These are phyloP conservation scores for Medicago ruthenica DNA, from an alignment of 306 rosid species.

Conservation along the genomic window DNA sequence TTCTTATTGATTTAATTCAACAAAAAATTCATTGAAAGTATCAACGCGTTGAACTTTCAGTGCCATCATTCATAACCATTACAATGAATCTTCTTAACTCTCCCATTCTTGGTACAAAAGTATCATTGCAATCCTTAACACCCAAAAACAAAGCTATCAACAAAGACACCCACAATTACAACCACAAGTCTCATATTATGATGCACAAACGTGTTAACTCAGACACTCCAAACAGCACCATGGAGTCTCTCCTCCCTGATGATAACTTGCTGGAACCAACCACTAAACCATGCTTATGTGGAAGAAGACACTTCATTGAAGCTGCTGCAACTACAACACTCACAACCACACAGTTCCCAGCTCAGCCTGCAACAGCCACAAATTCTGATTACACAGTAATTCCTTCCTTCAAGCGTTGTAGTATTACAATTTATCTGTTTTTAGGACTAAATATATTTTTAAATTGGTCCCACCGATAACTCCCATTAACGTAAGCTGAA, in stretches of 20 bases:
- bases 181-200: neutral
- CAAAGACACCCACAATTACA: slow-evolving; percentile 7
- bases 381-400: slow-evolving; percentile 62
- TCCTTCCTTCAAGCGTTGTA: too few relatives aligned
- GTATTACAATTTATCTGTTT: too few relatives aligned
- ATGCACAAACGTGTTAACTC: slow-evolving; percentile 39
- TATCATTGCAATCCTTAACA: slow-evolving; percentile 27
- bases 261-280: slow-evolving; percentile 27
- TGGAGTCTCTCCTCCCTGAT: slow-evolving; percentile 29
- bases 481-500: too few relatives aligned
- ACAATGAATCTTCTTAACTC: slow-evolving; percentile 25
- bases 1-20: too few relatives aligned
- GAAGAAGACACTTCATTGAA: slow-evolving; percentile 71
- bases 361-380: slow-evolving; percentile 54
- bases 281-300: slow-evolving; percentile 59
- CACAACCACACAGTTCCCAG: slow-evolving; percentile 54
- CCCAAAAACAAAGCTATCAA: slow-evolving; percentile 28
- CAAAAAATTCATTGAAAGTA: neutral
- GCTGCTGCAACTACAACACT: slow-evolving; percentile 58
- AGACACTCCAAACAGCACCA: slow-evolving; percentile 29
- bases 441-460: too few relatives aligned
- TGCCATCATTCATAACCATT: neutral
- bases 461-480: too few relatives aligned
- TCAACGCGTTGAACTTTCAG: neutral
- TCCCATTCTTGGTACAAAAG: slow-evolving; percentile 6